Conservation (phyloP, 2,329 filamentous ascomycete species). For the Cucurbitaria berberidis region DNA sequence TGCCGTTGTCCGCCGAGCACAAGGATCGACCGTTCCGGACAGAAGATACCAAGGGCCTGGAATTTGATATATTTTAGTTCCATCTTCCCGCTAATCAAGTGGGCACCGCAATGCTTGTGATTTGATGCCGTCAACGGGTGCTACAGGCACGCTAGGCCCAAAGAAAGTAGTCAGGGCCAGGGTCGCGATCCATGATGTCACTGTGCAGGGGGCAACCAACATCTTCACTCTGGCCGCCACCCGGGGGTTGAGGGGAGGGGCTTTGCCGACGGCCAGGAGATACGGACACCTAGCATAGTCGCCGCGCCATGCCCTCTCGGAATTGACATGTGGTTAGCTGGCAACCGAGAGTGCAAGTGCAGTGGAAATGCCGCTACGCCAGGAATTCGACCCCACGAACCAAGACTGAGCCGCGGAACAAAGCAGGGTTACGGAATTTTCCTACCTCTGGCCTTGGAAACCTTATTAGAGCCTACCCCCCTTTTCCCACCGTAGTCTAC, state of each 20-base stretch:
- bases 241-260: too few species aligned
- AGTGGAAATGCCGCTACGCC: background rate
- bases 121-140: background rate
- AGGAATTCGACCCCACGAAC: background rate
- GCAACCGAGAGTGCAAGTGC: background rate
- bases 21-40: background rate
- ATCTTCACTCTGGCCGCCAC: background rate
- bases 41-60: background rate
- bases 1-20: too few species aligned
- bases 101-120: background rate
- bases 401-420: background rate
- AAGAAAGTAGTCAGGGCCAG: background rate
- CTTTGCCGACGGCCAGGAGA: background rate
- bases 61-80: background rate
- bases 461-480: background rate
- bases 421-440: background rate
- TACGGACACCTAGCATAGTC: background rate
- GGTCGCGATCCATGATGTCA: background rate
- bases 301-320: background rate
- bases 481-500: background rate
- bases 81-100: background rate
- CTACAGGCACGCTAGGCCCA: background rate
- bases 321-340: background rate
- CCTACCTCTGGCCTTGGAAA: background rate
- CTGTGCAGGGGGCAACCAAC: background rate